phyloP scores from a whole-genome alignment of 2,329 filamentous ascomycete species.

The Immersiporthe knoxdaviesiana region DNA sequence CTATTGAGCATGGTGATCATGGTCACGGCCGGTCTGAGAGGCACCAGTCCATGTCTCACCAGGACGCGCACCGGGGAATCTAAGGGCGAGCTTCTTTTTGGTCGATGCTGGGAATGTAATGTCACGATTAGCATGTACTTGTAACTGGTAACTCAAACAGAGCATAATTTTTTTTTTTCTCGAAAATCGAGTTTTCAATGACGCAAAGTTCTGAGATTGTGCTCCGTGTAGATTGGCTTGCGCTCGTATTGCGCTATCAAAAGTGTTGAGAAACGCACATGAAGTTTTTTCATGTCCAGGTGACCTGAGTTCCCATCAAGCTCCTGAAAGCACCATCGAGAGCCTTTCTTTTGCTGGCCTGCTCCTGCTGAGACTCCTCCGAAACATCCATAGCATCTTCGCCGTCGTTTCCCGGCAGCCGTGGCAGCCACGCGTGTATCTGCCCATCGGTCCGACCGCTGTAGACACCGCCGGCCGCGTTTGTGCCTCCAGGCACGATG shows the following conservation, averaged over 20 bases:
- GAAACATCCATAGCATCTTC: conserved; percentile 48
- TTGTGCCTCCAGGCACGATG: conserved; percentile 62
- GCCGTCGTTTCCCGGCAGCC: conserved; percentile 46
- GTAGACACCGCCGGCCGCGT: conserved; percentile 64
- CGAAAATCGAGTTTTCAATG: not conserved
- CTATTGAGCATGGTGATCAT: conserved; percentile 49
- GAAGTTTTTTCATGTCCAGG: conserved; percentile 49
- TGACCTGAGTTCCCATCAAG: conserved; percentile 73
- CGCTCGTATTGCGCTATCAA: too few relatives aligned
- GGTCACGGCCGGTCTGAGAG: conserved; percentile 49
- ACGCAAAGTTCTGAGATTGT: not conserved
- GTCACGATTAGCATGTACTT: not conserved
- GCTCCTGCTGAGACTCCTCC: conserved; percentile 52
- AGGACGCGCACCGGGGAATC: conserved; percentile 53
- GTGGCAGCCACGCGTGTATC: conserved; percentile 77
- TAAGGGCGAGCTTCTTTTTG: conserved; percentile 37
- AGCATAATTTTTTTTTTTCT: not conserved
- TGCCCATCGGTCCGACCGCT: conserved; percentile 84
- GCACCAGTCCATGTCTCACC: conserved; percentile 50
- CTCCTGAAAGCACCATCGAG: conserved; percentile 80
- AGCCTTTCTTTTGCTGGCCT: conserved; percentile 73
- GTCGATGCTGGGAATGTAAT: conserved; percentile 3
- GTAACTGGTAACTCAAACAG: not conserved
- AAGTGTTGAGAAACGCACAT: too few relatives aligned
- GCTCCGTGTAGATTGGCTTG: too few relatives aligned